Conservation (phyloP, 2,329 filamentous ascomycete genomes). For the Sporothrix brunneoviolacea region DNA sequence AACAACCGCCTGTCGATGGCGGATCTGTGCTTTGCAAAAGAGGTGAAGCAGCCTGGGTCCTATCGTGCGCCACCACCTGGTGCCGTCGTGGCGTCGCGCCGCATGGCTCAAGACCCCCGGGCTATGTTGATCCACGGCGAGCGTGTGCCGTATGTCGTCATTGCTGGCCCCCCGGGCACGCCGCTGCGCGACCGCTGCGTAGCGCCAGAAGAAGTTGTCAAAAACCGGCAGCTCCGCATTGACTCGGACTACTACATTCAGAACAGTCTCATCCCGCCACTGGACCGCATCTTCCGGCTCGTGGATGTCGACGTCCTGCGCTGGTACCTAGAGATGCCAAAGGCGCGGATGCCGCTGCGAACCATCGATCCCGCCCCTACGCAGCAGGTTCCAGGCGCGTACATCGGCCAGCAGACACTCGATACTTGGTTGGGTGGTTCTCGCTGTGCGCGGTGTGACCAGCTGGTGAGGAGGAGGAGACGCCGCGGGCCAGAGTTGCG, state of each 20-base stretch:
- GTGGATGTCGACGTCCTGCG: conserved; percentile 77
- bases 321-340: conserved; percentile 98
- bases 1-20: conserved; percentile 79
- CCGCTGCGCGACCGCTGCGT: conserved; percentile 85
- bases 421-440: conserved; percentile 86
- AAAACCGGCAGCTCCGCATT: conserved; percentile 64
- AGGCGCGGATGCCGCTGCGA: conserved; percentile 57
- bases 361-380: conserved; percentile 35
- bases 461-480: conserved; percentile 36
- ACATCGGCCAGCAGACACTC: conserved; percentile 60
- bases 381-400: conserved; percentile 14
- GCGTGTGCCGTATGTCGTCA: conserved; percentile 87
- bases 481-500: neutral
- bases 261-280: conserved; percentile 89
- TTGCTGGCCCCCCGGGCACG: conserved; percentile 80
- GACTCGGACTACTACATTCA: conserved; percentile 96
- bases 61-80: conserved; percentile 83
- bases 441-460: conserved; percentile 69
- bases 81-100: conserved; percentile 77
- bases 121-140: conserved; percentile 93
- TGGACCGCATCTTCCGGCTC: conserved; percentile 94
- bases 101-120: conserved; percentile 79
- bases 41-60: conserved; percentile 74
- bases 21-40: conserved; percentile 86
- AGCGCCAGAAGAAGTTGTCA: conserved; percentile 71